Evolutionary conservation across 176 grass and related monocot species (phyloP), one percentile per base, ranked within the genome.

Genomic region (Avena insularis): DNA sequence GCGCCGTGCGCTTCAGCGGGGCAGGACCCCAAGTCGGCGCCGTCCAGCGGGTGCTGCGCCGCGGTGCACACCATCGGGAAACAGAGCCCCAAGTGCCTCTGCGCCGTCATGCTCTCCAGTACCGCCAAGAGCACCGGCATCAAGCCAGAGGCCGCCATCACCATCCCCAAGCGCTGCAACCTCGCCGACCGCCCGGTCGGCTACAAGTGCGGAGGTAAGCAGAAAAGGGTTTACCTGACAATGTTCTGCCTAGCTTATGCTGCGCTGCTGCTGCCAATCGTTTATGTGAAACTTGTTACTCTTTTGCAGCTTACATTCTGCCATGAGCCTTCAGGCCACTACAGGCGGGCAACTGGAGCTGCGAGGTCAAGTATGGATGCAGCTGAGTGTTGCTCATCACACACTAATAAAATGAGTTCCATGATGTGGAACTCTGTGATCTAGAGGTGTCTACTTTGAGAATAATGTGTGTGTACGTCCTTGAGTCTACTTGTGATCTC

Each of bases 81-180:
- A 84, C 90, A 87, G 73, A 92, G 87, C 58, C 91, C 93, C n/a
- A 8, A 81, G 75, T 95, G 93, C 86, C 84, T 93, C n/a, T 95
- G 93, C 74, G 93, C 93, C 79, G 88, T 95, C 57, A 87, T 95
- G 85, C 86, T 95, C 43, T 95, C 93, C 43, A 82, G 82, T 23
- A 85, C 91, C 3, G 89, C 88, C 56, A 89, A 77, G 81, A 89
- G 5, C 23, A 16, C 91, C 33, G 93, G 93, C 67, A 89, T 92
- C 88, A 93, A 91, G 86, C 77, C 91, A 1, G 80, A 87, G 75
- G 80, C 82, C 4, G 91, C 93, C 74, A 92, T 95, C 60, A 91
- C 90, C 48, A 91, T 95, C 82, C 93, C 93, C 51, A 95, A 95
- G 79, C 88, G 93, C 54, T 95, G 91, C 88, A 91, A 91, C 79